Base-by-base conservation (phyloP, 1,284 basidiomycete species). In the Moniliella sp. region DNA sequence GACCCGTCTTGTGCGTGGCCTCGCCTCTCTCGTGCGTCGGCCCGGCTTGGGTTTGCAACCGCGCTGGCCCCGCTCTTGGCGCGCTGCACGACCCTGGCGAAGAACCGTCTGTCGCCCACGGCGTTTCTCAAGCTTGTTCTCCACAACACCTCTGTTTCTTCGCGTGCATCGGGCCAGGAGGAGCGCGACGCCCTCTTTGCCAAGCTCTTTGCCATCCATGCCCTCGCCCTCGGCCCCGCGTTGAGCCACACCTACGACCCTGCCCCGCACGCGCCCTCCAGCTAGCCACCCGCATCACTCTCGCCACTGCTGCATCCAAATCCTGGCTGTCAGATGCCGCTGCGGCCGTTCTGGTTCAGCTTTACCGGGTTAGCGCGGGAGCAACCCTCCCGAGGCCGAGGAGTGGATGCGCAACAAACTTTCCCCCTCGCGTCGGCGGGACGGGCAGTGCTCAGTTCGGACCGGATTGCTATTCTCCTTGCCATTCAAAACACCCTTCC, bases 111-210 rank as follows among this genome's bases (percentile, higher is more conserved):
- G n/a, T n/a, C n/a, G n/a, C n/a, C n/a, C n/a, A n/a, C n/a, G n/a
- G n/a, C n/a, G 37, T 33, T 51, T 14, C 47, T 57, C 29, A 32
- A 34, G 11, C 48, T 53, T 26, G 32, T 55, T 23, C 42, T 55
- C 29, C 46, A 49, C 18, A 39, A 51, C 18, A 48, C 52, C 2
- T 40, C 45, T 17, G 33, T 46, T 13, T 30, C 40, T 27, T 34
- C 34, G n/a, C 42, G 42, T 2, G 42, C 79, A 70, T 76, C 73
- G 32, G 78, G 83, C 2, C 76, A 82, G 51, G 88, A 94, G 61
- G 78, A 84, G 62, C 74, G 86, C 39, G 88, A 94, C 58, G 65
- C 79, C 34, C 69, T 84, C 38, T 94, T 97, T 57, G 86, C 83
- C 11, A 74, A 81, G 23, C 66, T 97, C 12, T 93, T 94, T 58